Evolutionary conservation across 768 basidiomycete species (phyloP).

Genomic region (Hypsizygus marmoreus): DNA sequence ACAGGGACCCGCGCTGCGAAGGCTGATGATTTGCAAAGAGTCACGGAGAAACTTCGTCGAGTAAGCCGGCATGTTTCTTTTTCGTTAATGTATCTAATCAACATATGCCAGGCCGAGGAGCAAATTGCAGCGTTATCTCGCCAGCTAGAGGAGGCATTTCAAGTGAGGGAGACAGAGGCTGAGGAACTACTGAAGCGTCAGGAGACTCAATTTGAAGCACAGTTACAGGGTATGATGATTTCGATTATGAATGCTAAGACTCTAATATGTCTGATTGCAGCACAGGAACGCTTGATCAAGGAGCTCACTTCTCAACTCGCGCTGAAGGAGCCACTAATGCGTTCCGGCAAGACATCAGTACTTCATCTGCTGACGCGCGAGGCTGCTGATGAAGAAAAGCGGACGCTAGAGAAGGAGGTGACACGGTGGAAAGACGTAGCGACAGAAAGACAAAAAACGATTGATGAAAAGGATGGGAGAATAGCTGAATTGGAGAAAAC

Average conservation of each 20-base stretch:
- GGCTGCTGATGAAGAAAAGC: constrained; percentile 70
- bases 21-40: constrained; percentile 14
- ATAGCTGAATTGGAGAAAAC: constrained; percentile 48
- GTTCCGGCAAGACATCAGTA: constrained; percentile 48
- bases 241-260: neutral
- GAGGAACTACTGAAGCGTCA: constrained; percentile 55
- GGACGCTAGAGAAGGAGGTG: constrained; percentile 49
- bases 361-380: constrained; percentile 75
- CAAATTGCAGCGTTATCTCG: constrained; percentile 48
- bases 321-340: constrained; percentile 54
- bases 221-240: constrained; percentile 48
- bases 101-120: constrained; percentile 34
- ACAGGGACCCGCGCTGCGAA: constrained; percentile 5
- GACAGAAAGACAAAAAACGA: constrained; percentile 41
- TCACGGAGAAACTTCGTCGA: constrained; percentile 26
- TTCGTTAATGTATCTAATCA: neutral
- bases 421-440: constrained; percentile 41
- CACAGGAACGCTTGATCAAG: constrained; percentile 55
- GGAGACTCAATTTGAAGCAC: constrained; percentile 51
- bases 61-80: constrained; percentile 23
- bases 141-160: constrained; percentile 61
- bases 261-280: constrained; percentile 33
- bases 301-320: constrained; percentile 58
- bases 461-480: constrained; percentile 45
- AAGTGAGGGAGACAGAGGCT: constrained; percentile 63